These are phyloP conservation scores for Nothopassalora personata DNA, from an alignment of 2,329 filamentous ascomycete genomes.

Conservation along the genomic window DNA sequence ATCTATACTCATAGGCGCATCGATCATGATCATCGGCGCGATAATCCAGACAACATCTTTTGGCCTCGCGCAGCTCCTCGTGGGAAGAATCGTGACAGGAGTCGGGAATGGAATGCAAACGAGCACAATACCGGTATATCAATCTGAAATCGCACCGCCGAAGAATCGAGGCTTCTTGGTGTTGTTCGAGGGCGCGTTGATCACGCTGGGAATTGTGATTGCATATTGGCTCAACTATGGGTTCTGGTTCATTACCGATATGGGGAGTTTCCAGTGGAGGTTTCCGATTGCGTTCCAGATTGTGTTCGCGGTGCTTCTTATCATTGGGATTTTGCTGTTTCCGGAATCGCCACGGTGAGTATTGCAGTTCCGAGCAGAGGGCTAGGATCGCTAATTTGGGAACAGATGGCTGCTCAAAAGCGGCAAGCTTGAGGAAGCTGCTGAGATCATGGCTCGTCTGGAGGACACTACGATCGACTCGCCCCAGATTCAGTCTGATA, in stretches of 20 bases:
- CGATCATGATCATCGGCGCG: slow-evolving; percentile 55
- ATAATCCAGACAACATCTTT: slow-evolving; percentile 52
- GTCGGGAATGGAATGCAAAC: slow-evolving; percentile 51
- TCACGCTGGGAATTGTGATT: slow-evolving; percentile 26
- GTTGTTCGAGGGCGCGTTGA: slow-evolving; percentile 45
- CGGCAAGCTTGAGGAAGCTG: slow-evolving; percentile 42
- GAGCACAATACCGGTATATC: slow-evolving; percentile 45
- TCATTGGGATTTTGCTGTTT: slow-evolving; percentile 44
- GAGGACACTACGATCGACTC: slow-evolving; percentile 46
- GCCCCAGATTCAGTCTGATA: slow-evolving; percentile 53
- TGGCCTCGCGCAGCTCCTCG: slow-evolving; percentile 42
- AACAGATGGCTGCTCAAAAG: slow-evolving; percentile 35
- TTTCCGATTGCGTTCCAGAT: slow-evolving; percentile 52
- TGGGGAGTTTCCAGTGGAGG: slow-evolving; percentile 42
- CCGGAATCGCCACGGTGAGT: slow-evolving; percentile 53
- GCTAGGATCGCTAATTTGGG: neutral
- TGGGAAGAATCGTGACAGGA: slow-evolving; percentile 49
- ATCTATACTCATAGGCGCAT: slow-evolving; percentile 55
- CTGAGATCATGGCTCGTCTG: slow-evolving; percentile 49
- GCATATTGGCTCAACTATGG: slow-evolving; percentile 50
- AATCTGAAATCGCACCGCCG: slow-evolving; percentile 48
- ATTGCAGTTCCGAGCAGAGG: slow-evolving; percentile 25
- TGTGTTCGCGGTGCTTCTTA: slow-evolving; percentile 44
- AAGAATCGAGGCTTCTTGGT: slow-evolving; percentile 40
- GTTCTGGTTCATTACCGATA: slow-evolving; percentile 30